phyloP scores from a whole-genome alignment of 2,329 filamentous ascomycete species.

The Xylariaceae sp. region DNA sequence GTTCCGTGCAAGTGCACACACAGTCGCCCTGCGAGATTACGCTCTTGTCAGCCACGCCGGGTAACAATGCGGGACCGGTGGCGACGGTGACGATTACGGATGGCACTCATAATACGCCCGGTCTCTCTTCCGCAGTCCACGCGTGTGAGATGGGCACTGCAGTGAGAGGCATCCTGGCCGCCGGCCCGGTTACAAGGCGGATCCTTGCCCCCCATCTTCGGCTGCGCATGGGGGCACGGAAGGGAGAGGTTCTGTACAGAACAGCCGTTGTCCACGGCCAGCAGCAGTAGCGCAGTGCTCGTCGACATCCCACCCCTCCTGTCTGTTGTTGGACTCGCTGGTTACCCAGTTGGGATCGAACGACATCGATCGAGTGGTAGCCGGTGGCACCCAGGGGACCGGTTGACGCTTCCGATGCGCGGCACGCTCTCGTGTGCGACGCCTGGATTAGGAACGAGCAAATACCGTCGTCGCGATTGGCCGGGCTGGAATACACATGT shows the following conservation, averaged over 20 bases:
- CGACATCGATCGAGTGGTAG: conserved; percentile 20
- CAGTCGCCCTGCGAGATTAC: conserved; percentile 21
- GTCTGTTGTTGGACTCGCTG: background rate
- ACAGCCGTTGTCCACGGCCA: background rate
- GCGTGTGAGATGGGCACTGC: conserved; percentile 16
- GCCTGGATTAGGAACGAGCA: conserved; percentile 18
- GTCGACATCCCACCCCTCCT: conserved; percentile 4
- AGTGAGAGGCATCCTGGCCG: conserved; percentile 8
- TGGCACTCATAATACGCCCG: conserved; percentile 12
- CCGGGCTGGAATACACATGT: conserved; percentile 3
- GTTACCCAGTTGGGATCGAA: conserved; percentile 21
- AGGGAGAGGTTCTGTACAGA: background rate
- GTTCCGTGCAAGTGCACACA: conserved; percentile 22
- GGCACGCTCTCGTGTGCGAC: conserved; percentile 15
- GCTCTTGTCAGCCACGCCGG: conserved; percentile 15
- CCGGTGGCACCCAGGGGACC: conserved; percentile 11
- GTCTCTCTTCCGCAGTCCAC: conserved; percentile 7
- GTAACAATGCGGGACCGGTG: conserved; percentile 7
- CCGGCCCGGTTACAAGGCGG: conserved; percentile 10
- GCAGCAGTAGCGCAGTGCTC: conserved; percentile 1
- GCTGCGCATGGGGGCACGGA: conserved; percentile 10
- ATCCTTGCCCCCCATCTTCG: conserved; percentile 14
- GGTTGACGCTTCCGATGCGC: conserved; percentile 18
- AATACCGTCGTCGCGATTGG: conserved; percentile 1
- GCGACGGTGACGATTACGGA: conserved; percentile 11